Conservation (phyloP, 202 grass and related monocot genomes). For the Setaria viridis region DNA sequence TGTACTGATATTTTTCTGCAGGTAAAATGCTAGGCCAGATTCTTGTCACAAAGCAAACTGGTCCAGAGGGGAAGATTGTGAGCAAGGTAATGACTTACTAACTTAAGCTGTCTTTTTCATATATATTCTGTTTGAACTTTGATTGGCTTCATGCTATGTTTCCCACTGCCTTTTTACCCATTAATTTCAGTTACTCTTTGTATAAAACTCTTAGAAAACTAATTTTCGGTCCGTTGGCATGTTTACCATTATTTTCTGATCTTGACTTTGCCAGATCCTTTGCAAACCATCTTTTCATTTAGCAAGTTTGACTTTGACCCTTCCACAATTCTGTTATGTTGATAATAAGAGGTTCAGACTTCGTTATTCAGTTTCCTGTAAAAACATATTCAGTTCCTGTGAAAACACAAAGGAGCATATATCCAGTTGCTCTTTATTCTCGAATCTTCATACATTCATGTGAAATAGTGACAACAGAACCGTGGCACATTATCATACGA, state of each 20-base stretch:
- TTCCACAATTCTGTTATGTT: not conserved
- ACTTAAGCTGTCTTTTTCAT: constrained; percentile 21
- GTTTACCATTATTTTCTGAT: constrained; percentile 12
- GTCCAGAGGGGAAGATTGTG: constrained; percentile 94
- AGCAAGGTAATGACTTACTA: constrained; percentile 74
- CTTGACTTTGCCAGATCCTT: constrained; percentile 10
- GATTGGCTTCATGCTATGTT: constrained; percentile 12
- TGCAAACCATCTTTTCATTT: constrained; percentile 10
- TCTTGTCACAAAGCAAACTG: constrained; percentile 97
- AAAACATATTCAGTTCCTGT: not conserved
- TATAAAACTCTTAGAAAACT: constrained; percentile 32
- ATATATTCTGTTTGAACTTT: not conserved
- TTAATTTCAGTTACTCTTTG: not conserved
- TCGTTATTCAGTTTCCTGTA: not conserved
- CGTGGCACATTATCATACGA: not conserved
- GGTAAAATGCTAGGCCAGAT: constrained; percentile 98
- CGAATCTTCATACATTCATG: not conserved
- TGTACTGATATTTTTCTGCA: constrained; percentile 58
- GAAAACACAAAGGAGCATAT: not conserved
- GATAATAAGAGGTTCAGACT: not conserved
- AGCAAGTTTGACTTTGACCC: constrained; percentile 16
- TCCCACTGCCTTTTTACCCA: not conserved
- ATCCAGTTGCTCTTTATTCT: not conserved
- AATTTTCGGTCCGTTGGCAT: not conserved
- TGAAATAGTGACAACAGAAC: constrained; percentile 24